Conservation (phyloP, 192 early-diverging fungal species). For the Entomortierella chlamydospora region DNA sequence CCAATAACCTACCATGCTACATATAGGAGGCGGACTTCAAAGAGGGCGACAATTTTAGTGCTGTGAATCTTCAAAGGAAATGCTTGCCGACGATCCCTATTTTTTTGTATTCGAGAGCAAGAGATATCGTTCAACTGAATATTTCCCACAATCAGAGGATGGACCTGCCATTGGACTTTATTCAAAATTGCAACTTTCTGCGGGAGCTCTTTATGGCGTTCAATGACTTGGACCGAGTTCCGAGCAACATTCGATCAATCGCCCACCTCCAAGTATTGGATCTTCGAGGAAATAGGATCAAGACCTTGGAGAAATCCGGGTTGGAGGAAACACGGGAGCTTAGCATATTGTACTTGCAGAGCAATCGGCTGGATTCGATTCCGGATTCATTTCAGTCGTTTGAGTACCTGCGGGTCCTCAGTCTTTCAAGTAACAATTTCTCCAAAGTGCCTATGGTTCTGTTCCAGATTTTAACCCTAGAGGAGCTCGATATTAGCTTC, state of each 20-base stretch:
- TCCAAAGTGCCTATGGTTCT: constrained; percentile 73
- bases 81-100: constrained; percentile 86
- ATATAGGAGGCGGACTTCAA: constrained; percentile 57
- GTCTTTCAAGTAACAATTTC: constrained; percentile 87
- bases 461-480: constrained; percentile 68
- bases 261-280: constrained; percentile 77
- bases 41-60: constrained; percentile 57
- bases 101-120: constrained; percentile 77
- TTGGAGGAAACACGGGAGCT: constrained; percentile 71
- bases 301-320: constrained; percentile 71
- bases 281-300: constrained; percentile 81
- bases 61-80: constrained; percentile 77
- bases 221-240: constrained; percentile 77
- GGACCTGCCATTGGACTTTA: constrained; percentile 86
- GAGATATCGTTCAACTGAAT: constrained; percentile 81
- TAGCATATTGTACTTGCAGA: constrained; percentile 70
- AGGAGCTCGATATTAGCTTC: constrained; percentile 83
- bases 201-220: constrained; percentile 75
- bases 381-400: constrained; percentile 74
- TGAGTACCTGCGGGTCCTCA: constrained; percentile 69
- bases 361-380: constrained; percentile 80
- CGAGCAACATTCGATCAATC: constrained; percentile 73
- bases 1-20: too few species aligned
- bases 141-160: constrained; percentile 84
- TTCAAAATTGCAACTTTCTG: constrained; percentile 76